Evolutionary conservation across 345 rosid genomes (phyloP), one percentile per base, ranked within the genome.

Genomic region (Euclidium syriacum): DNA sequence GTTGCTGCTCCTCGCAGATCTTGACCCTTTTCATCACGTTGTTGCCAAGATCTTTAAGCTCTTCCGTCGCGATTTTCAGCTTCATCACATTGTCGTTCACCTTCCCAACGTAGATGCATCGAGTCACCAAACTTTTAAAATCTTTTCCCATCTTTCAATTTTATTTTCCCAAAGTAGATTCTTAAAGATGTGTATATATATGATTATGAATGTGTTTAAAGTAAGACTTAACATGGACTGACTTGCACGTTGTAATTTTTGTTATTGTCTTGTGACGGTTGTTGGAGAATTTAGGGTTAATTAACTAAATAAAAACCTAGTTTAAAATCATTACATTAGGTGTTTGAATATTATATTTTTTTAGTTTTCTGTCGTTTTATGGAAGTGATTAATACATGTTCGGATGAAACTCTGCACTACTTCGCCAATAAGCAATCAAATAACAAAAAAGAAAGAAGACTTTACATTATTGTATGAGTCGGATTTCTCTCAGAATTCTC

Each of bases 41-140:
- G 48, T 27, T 66, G 0, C 73, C 67, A 39, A 60, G 46, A 20
- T 64, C 80, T 66, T 17, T 61, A 35, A 76, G 65, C 10, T 70
- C 72, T 7, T 73, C 76, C 0, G 68, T 59, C 4, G 72, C 72
- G 4, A 47, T 36, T 50, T 66, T 72, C 12, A 73, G 66, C 67
- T 59, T 61, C 52, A 24, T 60, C 4, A 35, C 22, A 30, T 36
- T 73, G 46, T 73, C 72, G 5, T 73, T 36, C 26, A 57, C 6
- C 42, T 64, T 71, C 12, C 66, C 75, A 10, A 65, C 70, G 17
- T 64, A 64, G 29, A 71, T 71, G 61, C 75, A 71, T 35, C 71
- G n/a, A 4, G 72, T 64, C 15, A 71, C 61, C 41, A 71, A 58
- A 51, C 56, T 65, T 56, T 58, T 71, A 48, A 71, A 43, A 65